Conservation (phyloP, 1,139 yeast genomes). For the Zygosaccharomyces pseudobailii region DNA sequence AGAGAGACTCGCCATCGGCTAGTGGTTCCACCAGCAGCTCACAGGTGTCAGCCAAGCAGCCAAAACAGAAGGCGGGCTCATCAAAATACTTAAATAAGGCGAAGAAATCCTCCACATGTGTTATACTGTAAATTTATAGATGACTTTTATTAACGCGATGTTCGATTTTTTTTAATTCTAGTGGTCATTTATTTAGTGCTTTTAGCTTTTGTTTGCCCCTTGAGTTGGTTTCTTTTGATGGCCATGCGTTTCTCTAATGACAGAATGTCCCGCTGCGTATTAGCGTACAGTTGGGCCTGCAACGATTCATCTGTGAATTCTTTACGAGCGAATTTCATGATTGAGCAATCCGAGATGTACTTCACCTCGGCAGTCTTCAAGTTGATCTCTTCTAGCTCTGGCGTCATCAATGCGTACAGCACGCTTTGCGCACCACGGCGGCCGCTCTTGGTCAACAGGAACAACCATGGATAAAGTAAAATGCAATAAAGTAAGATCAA, state of each 20-base stretch:
- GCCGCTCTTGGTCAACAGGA: slow-evolving; percentile 71
- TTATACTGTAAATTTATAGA: slow-evolving; percentile 25
- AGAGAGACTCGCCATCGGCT: slow-evolving; percentile 2
- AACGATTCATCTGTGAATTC: slow-evolving; percentile 61
- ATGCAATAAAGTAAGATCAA: slow-evolving; percentile 54
- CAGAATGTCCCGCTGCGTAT: slow-evolving; percentile 54
- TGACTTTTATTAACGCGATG: slow-evolving; percentile 1
- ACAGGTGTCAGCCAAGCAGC: slow-evolving; percentile 1
- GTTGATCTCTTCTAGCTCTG: slow-evolving; percentile 47
- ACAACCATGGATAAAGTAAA: slow-evolving; percentile 73
- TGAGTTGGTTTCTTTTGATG: slow-evolving; percentile 49
- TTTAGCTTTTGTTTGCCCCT: slow-evolving; percentile 17
- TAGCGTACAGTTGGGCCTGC: slow-evolving; percentile 58
- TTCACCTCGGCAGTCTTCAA: slow-evolving; percentile 53
- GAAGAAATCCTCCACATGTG: slow-evolving; percentile 36
- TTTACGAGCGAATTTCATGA: slow-evolving; percentile 52
- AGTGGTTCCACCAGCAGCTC: not conserved
- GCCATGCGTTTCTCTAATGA: slow-evolving; percentile 69
- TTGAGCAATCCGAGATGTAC: slow-evolving; percentile 66
- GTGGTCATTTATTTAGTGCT: not conserved
- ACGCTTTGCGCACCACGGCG: slow-evolving; percentile 76
- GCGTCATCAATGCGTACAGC: slow-evolving; percentile 65
- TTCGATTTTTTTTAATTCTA: not conserved
- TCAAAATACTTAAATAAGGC: slow-evolving; percentile 16
- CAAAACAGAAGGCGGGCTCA: slow-evolving; percentile 2